Conservation (phyloP, 1,284 basidiomycete species). For the Moesziomyces globuligerus region DNA sequence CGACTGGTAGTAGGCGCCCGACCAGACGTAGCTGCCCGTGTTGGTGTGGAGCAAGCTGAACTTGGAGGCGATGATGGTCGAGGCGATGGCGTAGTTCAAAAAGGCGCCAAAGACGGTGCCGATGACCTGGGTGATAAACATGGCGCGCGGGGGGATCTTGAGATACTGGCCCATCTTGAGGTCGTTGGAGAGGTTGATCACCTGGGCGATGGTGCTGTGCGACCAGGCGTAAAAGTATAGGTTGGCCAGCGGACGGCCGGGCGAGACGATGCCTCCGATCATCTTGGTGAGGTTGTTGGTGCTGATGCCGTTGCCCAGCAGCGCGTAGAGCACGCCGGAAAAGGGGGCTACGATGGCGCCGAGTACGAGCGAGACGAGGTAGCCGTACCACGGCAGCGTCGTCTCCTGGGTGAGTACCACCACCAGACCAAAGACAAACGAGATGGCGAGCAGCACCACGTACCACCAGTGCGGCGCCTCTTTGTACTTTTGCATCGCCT, state of each 20-base stretch:
- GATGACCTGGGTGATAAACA: constrained; percentile 44
- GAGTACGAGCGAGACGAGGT: constrained; percentile 36
- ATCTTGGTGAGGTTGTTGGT: constrained; percentile 52
- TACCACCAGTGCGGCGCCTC: constrained; percentile 65
- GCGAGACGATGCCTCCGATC: constrained; percentile 37
- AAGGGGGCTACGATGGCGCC: constrained; percentile 44
- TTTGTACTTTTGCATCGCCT: constrained; percentile 61
- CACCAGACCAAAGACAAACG: constrained; percentile 36
- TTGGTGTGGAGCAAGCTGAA: constrained; percentile 41
- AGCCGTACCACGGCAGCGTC: constrained; percentile 51
- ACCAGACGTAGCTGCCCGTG: constrained; percentile 42
- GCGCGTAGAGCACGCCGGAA: constrained; percentile 33
- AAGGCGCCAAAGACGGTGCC: constrained; percentile 41
- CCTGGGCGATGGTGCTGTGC: constrained; percentile 39
- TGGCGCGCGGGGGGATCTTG: constrained; percentile 52
- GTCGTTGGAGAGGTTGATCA: constrained; percentile 42
- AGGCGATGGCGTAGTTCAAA: constrained; percentile 46
- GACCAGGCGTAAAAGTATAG: constrained; percentile 53
- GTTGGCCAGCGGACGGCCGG: constrained; percentile 48
- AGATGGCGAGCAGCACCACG: constrained; percentile 45
- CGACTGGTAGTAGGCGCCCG: constrained; percentile 25
- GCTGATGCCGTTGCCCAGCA: constrained; percentile 32
- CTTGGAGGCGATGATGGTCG: constrained; percentile 32
- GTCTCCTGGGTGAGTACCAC: constrained; percentile 45
- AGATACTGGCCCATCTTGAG: constrained; percentile 56